These are phyloP conservation scores for Ceratocystis cacaofunesta DNA, from an alignment of 2,329 filamentous ascomycete species.

Conservation along the genomic window DNA sequence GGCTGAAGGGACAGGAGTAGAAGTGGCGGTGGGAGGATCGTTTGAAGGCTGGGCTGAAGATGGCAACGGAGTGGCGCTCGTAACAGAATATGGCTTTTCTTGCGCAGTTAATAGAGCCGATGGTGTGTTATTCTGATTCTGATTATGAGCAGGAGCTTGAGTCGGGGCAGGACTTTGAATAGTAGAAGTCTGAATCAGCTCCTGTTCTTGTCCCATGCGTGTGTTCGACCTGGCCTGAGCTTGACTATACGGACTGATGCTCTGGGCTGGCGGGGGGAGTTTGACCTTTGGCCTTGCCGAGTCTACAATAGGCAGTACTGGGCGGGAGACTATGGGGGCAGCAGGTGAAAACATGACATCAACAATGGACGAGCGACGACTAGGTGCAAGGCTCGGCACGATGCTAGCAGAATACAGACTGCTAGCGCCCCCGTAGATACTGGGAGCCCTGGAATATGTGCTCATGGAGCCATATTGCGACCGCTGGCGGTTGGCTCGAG, in stretches of 20 bases:
- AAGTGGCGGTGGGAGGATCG: neutral
- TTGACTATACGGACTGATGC: neutral
- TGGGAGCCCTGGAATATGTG: conserved; percentile 64
- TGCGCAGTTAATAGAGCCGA: neutral
- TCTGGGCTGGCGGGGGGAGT: conserved; percentile 47
- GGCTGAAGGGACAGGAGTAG: neutral
- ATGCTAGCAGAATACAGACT: conserved; percentile 77
- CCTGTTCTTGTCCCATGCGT: neutral
- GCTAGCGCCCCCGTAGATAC: conserved; percentile 55
- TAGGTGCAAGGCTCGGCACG: conserved; percentile 73
- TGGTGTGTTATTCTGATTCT: neutral
- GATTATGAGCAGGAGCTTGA: neutral
- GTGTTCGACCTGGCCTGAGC: neutral
- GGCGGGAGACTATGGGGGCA: conserved; percentile 59
- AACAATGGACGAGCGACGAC: conserved; percentile 66
- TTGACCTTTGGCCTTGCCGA: conserved; percentile 60
- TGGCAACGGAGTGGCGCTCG: neutral
- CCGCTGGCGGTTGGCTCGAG: conserved; percentile 49
- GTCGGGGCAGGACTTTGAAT: neutral
- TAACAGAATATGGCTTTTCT: neutral
- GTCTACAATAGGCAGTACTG: conserved; percentile 43
- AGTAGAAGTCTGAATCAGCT: neutral
- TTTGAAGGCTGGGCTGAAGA: neutral
- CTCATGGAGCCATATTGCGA: conserved; percentile 55
- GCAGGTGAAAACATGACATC: conserved; percentile 62